phyloP scores from a whole-genome alignment of 768 basidiomycete species.

The Lactifluus piperatus region DNA sequence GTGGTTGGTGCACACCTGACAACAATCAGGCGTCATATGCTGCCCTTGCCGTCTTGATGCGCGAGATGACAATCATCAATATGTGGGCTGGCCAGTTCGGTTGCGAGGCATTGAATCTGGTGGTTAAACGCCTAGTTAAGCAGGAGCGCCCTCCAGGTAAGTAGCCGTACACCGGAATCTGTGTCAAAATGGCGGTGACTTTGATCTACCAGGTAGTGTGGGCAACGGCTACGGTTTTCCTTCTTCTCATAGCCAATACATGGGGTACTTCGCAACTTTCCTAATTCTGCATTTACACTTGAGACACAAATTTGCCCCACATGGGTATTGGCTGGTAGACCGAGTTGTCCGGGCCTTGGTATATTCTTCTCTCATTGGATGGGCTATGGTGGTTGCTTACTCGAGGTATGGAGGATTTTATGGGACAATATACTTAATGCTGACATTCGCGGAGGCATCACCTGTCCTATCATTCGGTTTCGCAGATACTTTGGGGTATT shows the following conservation, averaged over 20 bases:
- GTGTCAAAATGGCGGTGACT: background rate
- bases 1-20: background rate
- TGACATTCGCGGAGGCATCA: constrained; percentile 39
- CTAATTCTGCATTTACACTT: constrained; percentile 63
- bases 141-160: constrained; percentile 60
- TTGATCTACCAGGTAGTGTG: constrained; percentile 35
- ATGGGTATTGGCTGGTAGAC: constrained; percentile 46
- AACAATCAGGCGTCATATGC: constrained; percentile 63
- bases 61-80: constrained; percentile 69
- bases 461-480: constrained; percentile 64
- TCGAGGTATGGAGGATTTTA: constrained; percentile 46
- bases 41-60: constrained; percentile 60
- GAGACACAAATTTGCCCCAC: constrained; percentile 53
- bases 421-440: background rate
- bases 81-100: constrained; percentile 80
- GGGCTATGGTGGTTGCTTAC: constrained; percentile 65
- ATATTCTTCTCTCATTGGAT: constrained; percentile 42
- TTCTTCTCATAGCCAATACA: constrained; percentile 84
- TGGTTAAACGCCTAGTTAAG: constrained; percentile 58
- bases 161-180: constrained; percentile 18
- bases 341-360: constrained; percentile 37
- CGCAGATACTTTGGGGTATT: constrained; percentile 70
- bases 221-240: constrained; percentile 81
- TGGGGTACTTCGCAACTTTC: constrained; percentile 81
- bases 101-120: constrained; percentile 61